A percentile compares a stretch with the other conserved stretches of the same genome.
These are phyloP conservation scores for Diaporthe humulicola DNA, from an alignment of 2,329 filamentous ascomycete species.

Conservation along the genomic window DNA sequence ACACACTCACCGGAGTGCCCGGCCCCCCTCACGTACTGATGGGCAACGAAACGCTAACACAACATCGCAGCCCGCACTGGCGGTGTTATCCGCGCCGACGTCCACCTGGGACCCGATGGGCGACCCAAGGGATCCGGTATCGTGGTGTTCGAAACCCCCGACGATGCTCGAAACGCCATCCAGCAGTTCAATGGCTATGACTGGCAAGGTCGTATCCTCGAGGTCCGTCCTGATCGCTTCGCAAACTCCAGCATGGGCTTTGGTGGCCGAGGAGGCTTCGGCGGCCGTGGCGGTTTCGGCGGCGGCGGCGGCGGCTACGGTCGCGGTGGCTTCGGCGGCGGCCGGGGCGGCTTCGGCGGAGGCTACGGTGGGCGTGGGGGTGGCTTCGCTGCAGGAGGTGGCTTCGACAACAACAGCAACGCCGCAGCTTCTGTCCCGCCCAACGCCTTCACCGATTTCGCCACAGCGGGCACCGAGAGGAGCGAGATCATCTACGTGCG, in stretches of 20 bases:
- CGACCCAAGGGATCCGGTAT: conserved; percentile 97
- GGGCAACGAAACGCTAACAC: neutral
- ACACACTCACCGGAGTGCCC: conserved; percentile 22
- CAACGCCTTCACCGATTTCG: conserved; percentile 95
- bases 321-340: conserved; percentile 61
- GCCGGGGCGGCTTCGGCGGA: conserved; percentile 58
- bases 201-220: conserved; percentile 93
- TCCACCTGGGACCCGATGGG: conserved; percentile 91
- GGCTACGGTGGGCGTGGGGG: conserved; percentile 54
- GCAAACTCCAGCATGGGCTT: conserved; percentile 72
- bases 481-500: conserved; percentile 92
- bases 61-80: conserved; percentile 70
- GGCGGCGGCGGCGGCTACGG: conserved; percentile 71
- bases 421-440: conserved; percentile 70
- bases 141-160: conserved; percentile 92
- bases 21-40: neutral
- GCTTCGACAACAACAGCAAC: conserved; percentile 66
- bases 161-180: conserved; percentile 96
- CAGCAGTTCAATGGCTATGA: conserved; percentile 99
- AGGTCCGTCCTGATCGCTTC: conserved; percentile 96
- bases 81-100: conserved; percentile 92
- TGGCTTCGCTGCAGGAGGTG: conserved; percentile 61
- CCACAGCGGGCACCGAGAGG: conserved; percentile 87
- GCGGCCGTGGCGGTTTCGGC: conserved; percentile 69
- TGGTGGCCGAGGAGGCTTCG: conserved; percentile 71